These are phyloP conservation scores for Isoetes taiwanensis DNA, from an alignment of 75 land plant species.

Conservation along the genomic window DNA sequence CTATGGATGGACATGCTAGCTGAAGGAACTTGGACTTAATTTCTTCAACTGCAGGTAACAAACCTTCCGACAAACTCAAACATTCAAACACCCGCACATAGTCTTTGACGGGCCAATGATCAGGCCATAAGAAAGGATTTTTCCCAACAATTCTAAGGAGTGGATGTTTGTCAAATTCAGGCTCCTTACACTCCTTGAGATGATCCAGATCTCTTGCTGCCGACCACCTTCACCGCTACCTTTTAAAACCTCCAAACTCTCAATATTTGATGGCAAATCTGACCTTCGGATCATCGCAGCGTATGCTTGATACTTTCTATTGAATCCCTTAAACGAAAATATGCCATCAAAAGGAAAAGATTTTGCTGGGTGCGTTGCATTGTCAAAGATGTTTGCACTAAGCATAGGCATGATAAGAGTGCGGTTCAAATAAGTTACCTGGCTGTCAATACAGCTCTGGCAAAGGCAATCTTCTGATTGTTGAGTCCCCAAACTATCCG, in stretches of 20 bases:
- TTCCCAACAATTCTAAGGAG: slow-evolving; percentile 52
- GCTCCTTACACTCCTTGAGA: slow-evolving; percentile 24
- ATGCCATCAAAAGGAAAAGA: slow-evolving; percentile 60
- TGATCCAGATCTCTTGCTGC: slow-evolving; percentile 52
- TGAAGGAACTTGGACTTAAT: slow-evolving; percentile 45
- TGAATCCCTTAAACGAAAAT: slow-evolving; percentile 53
- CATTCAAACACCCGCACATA: slow-evolving; percentile 69
- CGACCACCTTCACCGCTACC: slow-evolving; percentile 90
- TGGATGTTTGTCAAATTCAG: slow-evolving; percentile 20
- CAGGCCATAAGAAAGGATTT: slow-evolving; percentile 92
- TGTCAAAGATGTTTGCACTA: slow-evolving; percentile 67
- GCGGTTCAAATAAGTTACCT: slow-evolving; percentile 67
- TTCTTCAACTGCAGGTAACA: slow-evolving; percentile 33
- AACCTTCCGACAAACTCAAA: slow-evolving; percentile 39
- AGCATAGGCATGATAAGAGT: slow-evolving; percentile 75
- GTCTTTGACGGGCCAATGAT: slow-evolving; percentile 77
- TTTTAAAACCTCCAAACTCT: slow-evolving; percentile 33
- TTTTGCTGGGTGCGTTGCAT: slow-evolving; percentile 39
- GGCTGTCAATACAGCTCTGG: slow-evolving; percentile 81
- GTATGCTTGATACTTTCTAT: slow-evolving; percentile 53
- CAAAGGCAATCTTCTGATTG: slow-evolving; percentile 95
- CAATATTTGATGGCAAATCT: slow-evolving; percentile 13
- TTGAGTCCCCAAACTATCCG: slow-evolving; percentile 94
- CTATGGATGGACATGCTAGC: slow-evolving; percentile 4
- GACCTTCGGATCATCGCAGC: slow-evolving; percentile 33